Conservation (phyloP, 306 rosid species). For the Nissolia schottii region DNA sequence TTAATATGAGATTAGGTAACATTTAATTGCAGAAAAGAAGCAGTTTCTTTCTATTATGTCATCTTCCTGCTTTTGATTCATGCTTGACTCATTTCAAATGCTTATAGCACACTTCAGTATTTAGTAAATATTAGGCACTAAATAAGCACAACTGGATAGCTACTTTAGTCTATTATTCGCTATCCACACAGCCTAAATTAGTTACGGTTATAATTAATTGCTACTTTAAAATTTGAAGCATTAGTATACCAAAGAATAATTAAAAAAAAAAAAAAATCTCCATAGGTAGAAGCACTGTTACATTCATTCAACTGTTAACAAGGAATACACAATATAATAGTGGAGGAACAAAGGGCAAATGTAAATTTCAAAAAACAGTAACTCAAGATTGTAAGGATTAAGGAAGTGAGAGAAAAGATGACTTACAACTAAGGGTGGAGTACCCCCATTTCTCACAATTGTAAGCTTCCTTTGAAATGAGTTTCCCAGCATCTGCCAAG, state of each 20-base stretch:
- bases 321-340: background rate
- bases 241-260: background rate
- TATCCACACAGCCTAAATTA: background rate
- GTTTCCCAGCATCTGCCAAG: slow-evolving; percentile 85
- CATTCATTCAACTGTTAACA: background rate
- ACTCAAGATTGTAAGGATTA: slow-evolving; percentile 11
- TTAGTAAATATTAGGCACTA: background rate
- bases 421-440: slow-evolving; percentile 64
- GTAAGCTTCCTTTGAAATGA: slow-evolving; percentile 92
- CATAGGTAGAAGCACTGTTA: background rate
- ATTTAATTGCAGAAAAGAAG: background rate
- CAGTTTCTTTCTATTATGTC: background rate
- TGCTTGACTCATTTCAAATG: background rate
- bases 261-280: background rate
- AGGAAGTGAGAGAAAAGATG: slow-evolving; percentile 29
- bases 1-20: background rate
- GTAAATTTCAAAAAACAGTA: background rate
- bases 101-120: background rate
- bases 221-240: background rate
- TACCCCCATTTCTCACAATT: slow-evolving; percentile 66
- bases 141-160: background rate
- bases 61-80: background rate
- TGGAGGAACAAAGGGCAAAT: background rate
- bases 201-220: background rate
- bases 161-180: background rate